These are phyloP conservation scores for Chaetomium olivaceum DNA, from an alignment of 2,329 filamentous ascomycete genomes.

Conservation along the genomic window DNA sequence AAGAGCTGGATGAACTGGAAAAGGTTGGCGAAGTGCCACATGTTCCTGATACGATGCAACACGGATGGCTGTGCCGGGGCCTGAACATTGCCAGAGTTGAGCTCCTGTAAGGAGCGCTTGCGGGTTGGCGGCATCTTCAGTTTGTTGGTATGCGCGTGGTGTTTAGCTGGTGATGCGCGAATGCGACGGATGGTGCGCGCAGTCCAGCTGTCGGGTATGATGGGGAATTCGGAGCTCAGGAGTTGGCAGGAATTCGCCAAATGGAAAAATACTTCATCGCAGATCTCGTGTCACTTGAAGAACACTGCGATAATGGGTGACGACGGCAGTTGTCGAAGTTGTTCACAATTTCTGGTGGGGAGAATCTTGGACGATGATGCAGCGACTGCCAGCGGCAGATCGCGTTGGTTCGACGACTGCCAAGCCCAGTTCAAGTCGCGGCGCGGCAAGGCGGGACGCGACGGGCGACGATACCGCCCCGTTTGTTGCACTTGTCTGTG, in stretches of 20 bases:
- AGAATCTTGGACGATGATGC: conserved; percentile 8
- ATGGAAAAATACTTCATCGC: conserved; percentile 7
- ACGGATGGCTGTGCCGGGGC: conserved; percentile 41
- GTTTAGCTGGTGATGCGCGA: conserved; percentile 1
- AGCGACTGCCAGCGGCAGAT: conserved; percentile 6
- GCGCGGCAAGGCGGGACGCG: conserved; percentile 15
- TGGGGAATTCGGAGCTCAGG: neutral
- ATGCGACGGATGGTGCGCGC: conserved; percentile 1
- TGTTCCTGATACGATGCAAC: conserved; percentile 74
- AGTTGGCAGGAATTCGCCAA: neutral
- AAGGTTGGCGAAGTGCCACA: conserved; percentile 94
- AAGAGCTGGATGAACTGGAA: conserved; percentile 94
- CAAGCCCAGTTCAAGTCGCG: conserved; percentile 7
- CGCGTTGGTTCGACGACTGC: conserved; percentile 13
- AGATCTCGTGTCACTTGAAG: neutral
- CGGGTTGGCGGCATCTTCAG: conserved; percentile 47
- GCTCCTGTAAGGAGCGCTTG: conserved; percentile 51
- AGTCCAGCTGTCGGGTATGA: neutral
- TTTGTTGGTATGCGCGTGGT: neutral
- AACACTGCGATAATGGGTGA: neutral
- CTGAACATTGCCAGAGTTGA: conserved; percentile 39
- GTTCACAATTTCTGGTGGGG: neutral
- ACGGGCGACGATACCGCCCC: conserved; percentile 6
- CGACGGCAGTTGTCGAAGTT: neutral
- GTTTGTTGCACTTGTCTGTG: neutral